phyloP scores from a whole-genome alignment of 305 asterid genomes.

The Fraxinus velutina region DNA sequence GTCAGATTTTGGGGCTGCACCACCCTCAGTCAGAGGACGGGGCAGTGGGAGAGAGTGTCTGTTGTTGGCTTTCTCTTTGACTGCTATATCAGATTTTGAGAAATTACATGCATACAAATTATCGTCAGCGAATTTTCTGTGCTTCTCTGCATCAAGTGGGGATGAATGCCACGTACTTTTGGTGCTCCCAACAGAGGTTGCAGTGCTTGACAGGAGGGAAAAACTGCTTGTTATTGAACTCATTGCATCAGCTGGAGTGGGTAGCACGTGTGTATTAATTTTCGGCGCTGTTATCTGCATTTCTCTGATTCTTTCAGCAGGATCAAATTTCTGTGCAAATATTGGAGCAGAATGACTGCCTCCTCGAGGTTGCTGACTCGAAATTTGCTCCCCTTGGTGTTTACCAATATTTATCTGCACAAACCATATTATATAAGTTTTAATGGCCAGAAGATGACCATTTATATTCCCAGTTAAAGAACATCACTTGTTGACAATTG shows the following conservation, averaged over 20 bases:
- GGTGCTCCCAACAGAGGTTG: conserved; percentile 35
- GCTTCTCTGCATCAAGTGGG: conserved; percentile 66
- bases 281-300: conserved; percentile 46
- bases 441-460: neutral
- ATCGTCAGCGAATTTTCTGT: conserved; percentile 39
- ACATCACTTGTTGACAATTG: neutral
- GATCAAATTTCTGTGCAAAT: conserved; percentile 65
- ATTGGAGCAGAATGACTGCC: conserved; percentile 89
- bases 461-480: neutral
- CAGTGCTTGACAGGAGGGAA: conserved; percentile 28
- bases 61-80: conserved; percentile 45
- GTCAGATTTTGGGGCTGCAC: conserved; percentile 45
- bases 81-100: conserved; percentile 40
- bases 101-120: conserved; percentile 28
- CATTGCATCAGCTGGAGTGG: conserved; percentile 88
- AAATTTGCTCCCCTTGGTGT: conserved; percentile 51
- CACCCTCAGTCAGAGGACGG: conserved; percentile 54
- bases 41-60: conserved; percentile 71
- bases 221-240: conserved; percentile 45
- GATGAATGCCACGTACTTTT: conserved; percentile 73
- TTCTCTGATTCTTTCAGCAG: conserved; percentile 58
- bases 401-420: conserved; percentile 43
- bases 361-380: conserved; percentile 44
- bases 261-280: conserved; percentile 67
- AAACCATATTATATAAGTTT: neutral